phyloP scores from a whole-genome alignment of 2,329 filamentous ascomycete species.

The Escovopsis sp. region DNA sequence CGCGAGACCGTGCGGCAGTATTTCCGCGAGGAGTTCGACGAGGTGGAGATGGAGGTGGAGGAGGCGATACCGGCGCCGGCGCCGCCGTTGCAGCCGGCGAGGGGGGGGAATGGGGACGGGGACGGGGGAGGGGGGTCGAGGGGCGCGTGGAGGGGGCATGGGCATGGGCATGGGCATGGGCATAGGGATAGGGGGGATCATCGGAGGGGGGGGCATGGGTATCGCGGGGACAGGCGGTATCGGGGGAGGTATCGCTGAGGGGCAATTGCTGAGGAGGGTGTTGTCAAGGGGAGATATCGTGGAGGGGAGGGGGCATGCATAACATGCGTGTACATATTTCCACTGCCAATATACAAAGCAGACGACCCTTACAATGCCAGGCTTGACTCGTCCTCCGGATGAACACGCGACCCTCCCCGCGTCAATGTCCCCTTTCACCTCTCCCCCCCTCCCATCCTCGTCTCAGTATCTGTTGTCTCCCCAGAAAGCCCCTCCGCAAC shows the following conservation, averaged over 20 bases:
- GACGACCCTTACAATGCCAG: too few species aligned
- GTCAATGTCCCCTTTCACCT: too few species aligned
- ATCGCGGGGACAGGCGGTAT: constrained; percentile 19
- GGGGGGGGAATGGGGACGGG: constrained; percentile 10
- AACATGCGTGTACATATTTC: too few species aligned
- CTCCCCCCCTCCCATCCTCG: too few species aligned
- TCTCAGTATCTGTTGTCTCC: too few species aligned
- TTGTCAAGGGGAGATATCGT: too few species aligned
- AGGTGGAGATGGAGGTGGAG: constrained; percentile 65
- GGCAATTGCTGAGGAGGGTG: too few species aligned
- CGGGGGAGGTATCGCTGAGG: constrained; percentile 19
- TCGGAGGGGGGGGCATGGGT: constrained; percentile 18
- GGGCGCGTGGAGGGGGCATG: constrained; percentile 17
- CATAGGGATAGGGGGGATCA: constrained; percentile 18
- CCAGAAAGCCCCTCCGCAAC: too few species aligned
- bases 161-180: constrained; percentile 11
- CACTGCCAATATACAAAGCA: too few species aligned
- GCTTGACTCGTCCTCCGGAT: too few species aligned
- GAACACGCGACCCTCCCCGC: too few species aligned
- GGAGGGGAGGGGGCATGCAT: too few species aligned
- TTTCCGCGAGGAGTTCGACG: constrained; percentile 60
- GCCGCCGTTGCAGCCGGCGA: constrained; percentile 9
- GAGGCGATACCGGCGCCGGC: constrained; percentile 29
- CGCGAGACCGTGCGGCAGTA: constrained; percentile 50
- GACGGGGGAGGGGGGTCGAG: constrained; percentile 7